Base-by-base conservation (phyloP, 2,329 filamentous ascomycete species). In the Exophiala phaeomuriformis region DNA sequence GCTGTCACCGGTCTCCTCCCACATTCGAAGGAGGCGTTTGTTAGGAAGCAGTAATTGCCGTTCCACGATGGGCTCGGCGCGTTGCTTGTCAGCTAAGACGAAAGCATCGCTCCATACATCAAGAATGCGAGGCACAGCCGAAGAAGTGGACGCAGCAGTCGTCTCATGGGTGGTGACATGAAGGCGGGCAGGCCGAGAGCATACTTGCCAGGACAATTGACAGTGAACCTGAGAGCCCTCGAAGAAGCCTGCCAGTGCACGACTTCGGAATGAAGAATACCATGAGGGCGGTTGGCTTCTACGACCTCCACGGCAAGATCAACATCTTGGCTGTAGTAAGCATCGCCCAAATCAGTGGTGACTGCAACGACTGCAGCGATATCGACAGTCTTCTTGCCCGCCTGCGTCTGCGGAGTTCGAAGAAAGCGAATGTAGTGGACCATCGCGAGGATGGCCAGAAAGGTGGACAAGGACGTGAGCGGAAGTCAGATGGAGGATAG, bases 1-100 rank as follows among this genome's bases (percentile, higher is more conserved):
- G 65, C 82, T 85, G 63, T 88, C 84, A 3, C 84, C 83, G 0
- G 82, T 85, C 63, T 87, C 84, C 65, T 88, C 84, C 72, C 79
- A 83, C 42, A 87, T 77, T 33, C 68, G 67, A 6, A 83, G 61
- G 3, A 64, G 64, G 4, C 69, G 62, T 27, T 69, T 67, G 35
- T 68, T 65, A 3, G 69, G 62, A 5, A 77, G 68, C 8, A 63
- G 62, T 53, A 84, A 75, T 9, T 77, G 73, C 57, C 83, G 72
- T 61, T 83, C 75, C 1, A 84, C 75, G 9, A 79, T 68, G 58
- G 74, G 77, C 8, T 75, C 73, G 1, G 76, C 73, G 39, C 74
- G 71, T 2, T 67, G 62, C 8, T 66, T 71, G 19, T 67, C 65
- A 5, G 66, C 61, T 3, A 73, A 67, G 19, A 63, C 77, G 63